A percentile compares a stretch with the other conserved stretches of the same genome.
Evolutionary conservation across 306 rosid species (phyloP).

Genomic region (Rosa chinensis): DNA sequence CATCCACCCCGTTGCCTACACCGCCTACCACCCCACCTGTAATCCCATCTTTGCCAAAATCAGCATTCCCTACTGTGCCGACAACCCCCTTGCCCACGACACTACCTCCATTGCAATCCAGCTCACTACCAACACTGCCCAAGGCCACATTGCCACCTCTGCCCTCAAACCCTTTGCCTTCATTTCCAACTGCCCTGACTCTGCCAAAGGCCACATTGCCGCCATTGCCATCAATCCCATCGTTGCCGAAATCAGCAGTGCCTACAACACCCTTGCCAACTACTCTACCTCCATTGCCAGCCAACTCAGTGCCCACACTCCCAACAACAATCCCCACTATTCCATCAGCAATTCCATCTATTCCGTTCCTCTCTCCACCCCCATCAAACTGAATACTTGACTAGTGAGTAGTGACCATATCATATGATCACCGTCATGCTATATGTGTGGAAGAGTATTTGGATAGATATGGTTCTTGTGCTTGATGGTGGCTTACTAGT

Average conservation of each 20-base stretch:
- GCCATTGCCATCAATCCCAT: slow-evolving; percentile 14
- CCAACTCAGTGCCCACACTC: slow-evolving; percentile 11
- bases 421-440: neutral
- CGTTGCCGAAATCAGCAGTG: slow-evolving; percentile 4
- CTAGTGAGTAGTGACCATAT: neutral
- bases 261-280: slow-evolving; percentile 2
- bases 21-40: neutral
- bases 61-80: slow-evolving; percentile 2
- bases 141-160: too few relatives aligned
- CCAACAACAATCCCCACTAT: slow-evolving; percentile 15
- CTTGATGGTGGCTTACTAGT: neutral
- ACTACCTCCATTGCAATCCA: slow-evolving; percentile 15
- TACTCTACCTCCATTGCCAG: slow-evolving; percentile 16
- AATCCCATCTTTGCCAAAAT: slow-evolving; percentile 15
- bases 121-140: slow-evolving; percentile 8
- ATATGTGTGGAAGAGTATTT: neutral
- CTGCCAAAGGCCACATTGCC: slow-evolving; percentile 18
- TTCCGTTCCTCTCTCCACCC: slow-evolving; percentile 17
- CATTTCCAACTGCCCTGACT: too few relatives aligned
- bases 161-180: too few relatives aligned
- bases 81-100: slow-evolving; percentile 2
- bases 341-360: neutral
- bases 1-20: neutral
- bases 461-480: neutral
- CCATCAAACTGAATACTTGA: slow-evolving; percentile 18